Percentiles rank a stretch among this genome's conserved stretches.
Conservation (phyloP, 2,329 filamentous ascomycete genomes). For the Berkeleyomyces rouxiae region DNA sequence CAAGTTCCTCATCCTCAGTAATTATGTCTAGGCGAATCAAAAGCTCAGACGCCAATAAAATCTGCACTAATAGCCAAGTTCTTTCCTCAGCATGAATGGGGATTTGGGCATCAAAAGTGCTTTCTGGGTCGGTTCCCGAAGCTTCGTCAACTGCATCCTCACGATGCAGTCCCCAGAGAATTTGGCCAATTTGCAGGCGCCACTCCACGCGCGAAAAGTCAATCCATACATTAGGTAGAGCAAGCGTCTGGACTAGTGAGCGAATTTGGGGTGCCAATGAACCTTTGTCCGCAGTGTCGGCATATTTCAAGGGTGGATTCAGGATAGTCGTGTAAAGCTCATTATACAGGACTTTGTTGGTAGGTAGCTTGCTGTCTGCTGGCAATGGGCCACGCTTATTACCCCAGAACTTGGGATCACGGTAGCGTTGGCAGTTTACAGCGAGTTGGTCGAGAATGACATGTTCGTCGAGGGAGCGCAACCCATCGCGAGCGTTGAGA, state of each 20-base stretch:
- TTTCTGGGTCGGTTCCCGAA: constrained; percentile 26
- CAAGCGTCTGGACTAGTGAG: constrained; percentile 48
- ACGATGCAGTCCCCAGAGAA: constrained; percentile 44
- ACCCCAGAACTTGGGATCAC: constrained; percentile 31
- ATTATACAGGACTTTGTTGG: constrained; percentile 36
- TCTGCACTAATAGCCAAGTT: constrained; percentile 51
- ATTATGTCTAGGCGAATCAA: constrained; percentile 46
- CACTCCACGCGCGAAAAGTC: constrained; percentile 61
- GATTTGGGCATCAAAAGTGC: constrained; percentile 29
- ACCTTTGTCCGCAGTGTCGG: constrained; percentile 41
- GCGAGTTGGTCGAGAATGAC: constrained; percentile 42
- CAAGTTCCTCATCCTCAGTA: constrained; percentile 41
- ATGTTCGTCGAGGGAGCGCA: constrained; percentile 40
- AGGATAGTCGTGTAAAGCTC: constrained; percentile 45
- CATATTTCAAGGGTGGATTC: constrained; percentile 37
- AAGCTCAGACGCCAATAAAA: constrained; percentile 48
- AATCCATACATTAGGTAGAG: constrained; percentile 51
- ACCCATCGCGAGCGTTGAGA: constrained; percentile 33
- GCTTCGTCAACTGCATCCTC: constrained; percentile 31
- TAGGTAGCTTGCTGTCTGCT: not conserved
- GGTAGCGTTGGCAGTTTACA: constrained; percentile 38
- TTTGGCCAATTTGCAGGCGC: constrained; percentile 55
- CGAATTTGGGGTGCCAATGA: constrained; percentile 55
- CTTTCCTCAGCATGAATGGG: constrained; percentile 34
- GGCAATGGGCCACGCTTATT: constrained; percentile 24